These are phyloP conservation scores for Yamadazyma philogaea DNA, from an alignment of 805 yeast genomes.

Conservation along the genomic window DNA sequence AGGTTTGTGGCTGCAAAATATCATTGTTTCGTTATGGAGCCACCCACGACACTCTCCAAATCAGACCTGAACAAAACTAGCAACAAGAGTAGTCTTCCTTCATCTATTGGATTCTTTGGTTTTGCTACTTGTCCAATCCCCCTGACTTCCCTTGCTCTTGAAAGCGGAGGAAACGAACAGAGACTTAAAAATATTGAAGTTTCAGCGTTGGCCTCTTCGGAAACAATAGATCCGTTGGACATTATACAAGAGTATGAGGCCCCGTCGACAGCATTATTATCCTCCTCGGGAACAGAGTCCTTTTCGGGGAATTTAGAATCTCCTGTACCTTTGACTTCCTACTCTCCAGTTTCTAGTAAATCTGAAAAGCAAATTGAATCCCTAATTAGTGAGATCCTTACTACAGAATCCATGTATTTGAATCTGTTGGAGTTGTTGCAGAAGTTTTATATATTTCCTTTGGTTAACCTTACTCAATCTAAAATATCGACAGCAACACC, in stretches of 20 bases:
- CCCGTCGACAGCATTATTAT: not conserved
- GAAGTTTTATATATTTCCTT: slow-evolving; percentile 41
- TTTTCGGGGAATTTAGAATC: not conserved
- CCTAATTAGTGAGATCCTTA: slow-evolving; percentile 45
- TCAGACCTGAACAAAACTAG: not conserved
- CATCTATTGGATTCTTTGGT: not conserved
- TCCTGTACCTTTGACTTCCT: slow-evolving; percentile 10
- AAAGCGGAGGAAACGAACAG: not conserved
- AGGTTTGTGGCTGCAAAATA: slow-evolving; percentile 19
- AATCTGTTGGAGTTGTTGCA: slow-evolving; percentile 41
- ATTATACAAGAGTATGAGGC: not conserved
- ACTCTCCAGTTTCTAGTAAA: slow-evolving; percentile 15
- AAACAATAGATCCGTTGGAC: not conserved
- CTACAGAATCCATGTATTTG: slow-evolving; percentile 49
- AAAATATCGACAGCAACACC: slow-evolving; percentile 16
- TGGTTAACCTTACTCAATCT: slow-evolving; percentile 4
- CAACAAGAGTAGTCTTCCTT: not conserved
- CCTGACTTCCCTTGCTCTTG: not conserved
- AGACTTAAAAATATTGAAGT: not conserved
- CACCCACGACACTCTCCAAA: not conserved
- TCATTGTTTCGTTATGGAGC: too few relatives aligned
- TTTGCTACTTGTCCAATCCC: not conserved
- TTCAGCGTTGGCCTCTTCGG: not conserved
- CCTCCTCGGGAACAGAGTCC: not conserved
- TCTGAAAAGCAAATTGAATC: not conserved